A percentile compares a stretch with the other conserved stretches of the same genome.
These are phyloP conservation scores for Tricholoma hemisulphureum DNA, from an alignment of 768 basidiomycete species.

Conservation along the genomic window DNA sequence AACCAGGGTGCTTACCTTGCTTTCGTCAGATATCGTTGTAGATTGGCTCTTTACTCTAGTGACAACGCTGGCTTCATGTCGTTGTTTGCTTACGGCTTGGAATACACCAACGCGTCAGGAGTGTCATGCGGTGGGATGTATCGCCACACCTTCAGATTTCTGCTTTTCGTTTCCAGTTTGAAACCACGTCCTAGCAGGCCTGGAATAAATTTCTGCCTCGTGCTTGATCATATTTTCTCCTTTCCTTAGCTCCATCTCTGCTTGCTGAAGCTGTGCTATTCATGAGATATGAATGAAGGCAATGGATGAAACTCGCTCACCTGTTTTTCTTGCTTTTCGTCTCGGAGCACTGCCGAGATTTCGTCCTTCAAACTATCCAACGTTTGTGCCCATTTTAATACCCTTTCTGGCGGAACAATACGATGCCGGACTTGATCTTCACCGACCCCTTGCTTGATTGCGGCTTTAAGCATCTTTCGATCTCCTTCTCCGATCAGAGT, in stretches of 20 bases:
- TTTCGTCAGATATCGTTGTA: conserved; percentile 33
- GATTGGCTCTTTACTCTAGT: conserved; percentile 38
- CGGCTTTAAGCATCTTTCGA: conserved; percentile 93
- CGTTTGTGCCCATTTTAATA: conserved; percentile 68
- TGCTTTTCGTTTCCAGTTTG: conserved; percentile 83
- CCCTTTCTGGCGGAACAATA: conserved; percentile 73
- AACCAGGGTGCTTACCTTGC: conserved; percentile 38
- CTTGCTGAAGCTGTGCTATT: conserved; percentile 64
- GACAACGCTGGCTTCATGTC: conserved; percentile 61
- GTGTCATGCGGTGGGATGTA: conserved; percentile 1
- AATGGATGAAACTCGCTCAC: conserved; percentile 37
- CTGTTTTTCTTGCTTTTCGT: conserved; percentile 95
- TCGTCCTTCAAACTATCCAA: conserved; percentile 73
- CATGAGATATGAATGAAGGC: conserved; percentile 9
- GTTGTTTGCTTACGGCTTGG: conserved; percentile 73
- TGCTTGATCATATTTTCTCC: conserved; percentile 96
- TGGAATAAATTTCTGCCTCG: conserved; percentile 84
- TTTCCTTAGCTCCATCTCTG: conserved; percentile 95
- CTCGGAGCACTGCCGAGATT: conserved; percentile 73
- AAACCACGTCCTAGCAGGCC: conserved; percentile 99
- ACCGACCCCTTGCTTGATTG: conserved; percentile 81
- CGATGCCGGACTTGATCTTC: conserved; percentile 87
- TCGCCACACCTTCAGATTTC: conserved; percentile 65
- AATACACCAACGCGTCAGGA: neutral
- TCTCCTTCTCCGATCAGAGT: conserved; percentile 95